phyloP scores from a whole-genome alignment of 1,284 basidiomycete species.

The Ceratobasidium sp. region DNA sequence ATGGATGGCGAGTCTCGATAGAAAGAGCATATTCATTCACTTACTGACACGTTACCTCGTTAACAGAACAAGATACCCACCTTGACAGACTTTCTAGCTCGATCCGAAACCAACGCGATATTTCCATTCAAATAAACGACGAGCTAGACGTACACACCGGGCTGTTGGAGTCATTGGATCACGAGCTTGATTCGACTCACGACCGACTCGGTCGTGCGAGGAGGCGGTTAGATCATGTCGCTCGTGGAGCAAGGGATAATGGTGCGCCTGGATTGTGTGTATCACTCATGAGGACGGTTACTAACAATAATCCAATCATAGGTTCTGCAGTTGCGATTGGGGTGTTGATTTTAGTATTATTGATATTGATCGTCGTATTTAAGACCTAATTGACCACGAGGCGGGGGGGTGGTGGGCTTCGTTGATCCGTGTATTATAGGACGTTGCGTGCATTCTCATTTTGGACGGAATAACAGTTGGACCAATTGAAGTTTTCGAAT shows the following conservation, averaged over 20 bases:
- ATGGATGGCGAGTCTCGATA: constrained; percentile 45
- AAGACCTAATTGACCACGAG: constrained; percentile 44
- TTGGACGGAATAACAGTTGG: not conserved
- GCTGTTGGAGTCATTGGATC: constrained; percentile 47
- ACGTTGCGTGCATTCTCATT: constrained; percentile 5
- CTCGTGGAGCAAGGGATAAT: constrained; percentile 48
- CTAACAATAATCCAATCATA: constrained; percentile 7
- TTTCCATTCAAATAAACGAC: constrained; percentile 48
- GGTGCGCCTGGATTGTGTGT: constrained; percentile 24
- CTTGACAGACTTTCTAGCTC: constrained; percentile 48
- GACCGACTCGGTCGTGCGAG: constrained; percentile 45
- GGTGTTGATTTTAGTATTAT: constrained; percentile 46
- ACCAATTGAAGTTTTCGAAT: not conserved
- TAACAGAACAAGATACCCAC: constrained; percentile 48
- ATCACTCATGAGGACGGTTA: not conserved
- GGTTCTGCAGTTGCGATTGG: constrained; percentile 49
- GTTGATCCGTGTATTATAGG: constrained; percentile 33
- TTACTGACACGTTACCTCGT: not conserved
- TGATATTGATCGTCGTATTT: constrained; percentile 49
- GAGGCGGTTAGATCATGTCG: constrained; percentile 46
- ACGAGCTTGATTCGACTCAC: constrained; percentile 46
- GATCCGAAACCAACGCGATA: constrained; percentile 48
- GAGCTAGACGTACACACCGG: constrained; percentile 49
- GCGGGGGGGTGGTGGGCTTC: not conserved
- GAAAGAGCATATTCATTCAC: not conserved